Evolutionary conservation across 371 early-diverging fungal genomes (phyloP).

Genomic region (Sanchytrium tribonematis): DNA sequence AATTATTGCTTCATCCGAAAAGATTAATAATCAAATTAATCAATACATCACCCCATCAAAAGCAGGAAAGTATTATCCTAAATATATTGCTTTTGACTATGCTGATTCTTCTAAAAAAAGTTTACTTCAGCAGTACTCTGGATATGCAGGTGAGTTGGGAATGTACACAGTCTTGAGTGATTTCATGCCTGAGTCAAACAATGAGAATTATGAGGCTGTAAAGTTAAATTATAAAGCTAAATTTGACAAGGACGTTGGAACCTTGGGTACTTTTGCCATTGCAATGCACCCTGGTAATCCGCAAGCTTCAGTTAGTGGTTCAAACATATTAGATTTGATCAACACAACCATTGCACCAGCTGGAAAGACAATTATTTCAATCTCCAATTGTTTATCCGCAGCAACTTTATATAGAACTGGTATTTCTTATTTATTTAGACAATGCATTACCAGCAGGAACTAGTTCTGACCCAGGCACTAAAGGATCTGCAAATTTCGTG

Average conservation of each 20-base stretch:
- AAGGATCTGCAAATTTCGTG: no score
- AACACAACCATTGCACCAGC: neutral
- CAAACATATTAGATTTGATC: neutral
- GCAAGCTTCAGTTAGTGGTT: neutral
- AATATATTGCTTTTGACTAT: neutral
- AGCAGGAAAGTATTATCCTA: neutral
- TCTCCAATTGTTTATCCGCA: neutral
- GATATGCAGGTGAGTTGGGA: neutral
- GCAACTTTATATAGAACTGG: neutral
- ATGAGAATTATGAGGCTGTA: neutral
- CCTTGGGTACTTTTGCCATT: neutral
- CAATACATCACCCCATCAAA: neutral
- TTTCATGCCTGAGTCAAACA: neutral
- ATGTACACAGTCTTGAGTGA: neutral
- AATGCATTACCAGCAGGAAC: neutral
- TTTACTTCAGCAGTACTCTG: neutral
- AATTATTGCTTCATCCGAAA: neutral
- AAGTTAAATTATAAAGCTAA: neutral
- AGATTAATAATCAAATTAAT: neutral
- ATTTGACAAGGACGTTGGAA: neutral
- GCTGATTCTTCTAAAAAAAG: neutral
- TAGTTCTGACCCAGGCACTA: neutral
- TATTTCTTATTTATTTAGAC: neutral
- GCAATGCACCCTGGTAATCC: neutral
- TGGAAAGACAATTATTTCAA: neutral